These are phyloP conservation scores for Mentha longifolia DNA, from an alignment of 257 asterid species.

Conservation along the genomic window DNA sequence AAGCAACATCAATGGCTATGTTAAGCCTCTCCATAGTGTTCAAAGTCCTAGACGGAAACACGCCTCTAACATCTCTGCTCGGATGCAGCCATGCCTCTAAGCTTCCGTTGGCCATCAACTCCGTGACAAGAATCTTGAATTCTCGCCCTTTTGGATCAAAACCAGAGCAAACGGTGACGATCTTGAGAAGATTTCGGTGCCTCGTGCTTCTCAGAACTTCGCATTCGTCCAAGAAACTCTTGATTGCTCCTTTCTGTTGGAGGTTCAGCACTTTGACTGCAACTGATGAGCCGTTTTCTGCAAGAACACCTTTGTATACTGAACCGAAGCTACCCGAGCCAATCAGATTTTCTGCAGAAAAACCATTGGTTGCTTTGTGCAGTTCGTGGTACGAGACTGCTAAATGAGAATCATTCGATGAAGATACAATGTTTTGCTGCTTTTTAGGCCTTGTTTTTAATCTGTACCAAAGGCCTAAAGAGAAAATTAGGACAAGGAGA, in stretches of 20 bases:
- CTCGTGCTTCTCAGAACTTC: neutral
- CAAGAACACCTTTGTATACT: neutral
- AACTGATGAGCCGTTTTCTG: conserved; percentile 16
- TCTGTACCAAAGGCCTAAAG: neutral
- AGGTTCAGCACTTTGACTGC: conserved; percentile 47
- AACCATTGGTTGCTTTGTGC: conserved; percentile 43
- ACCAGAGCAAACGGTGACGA: conserved; percentile 41
- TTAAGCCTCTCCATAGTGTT: neutral
- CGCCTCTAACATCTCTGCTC: neutral
- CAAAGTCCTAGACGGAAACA: neutral
- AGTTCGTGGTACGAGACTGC: conserved; percentile 7
- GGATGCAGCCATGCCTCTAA: conserved; percentile 26
- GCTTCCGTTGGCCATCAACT: too few species aligned
- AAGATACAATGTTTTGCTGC: neutral
- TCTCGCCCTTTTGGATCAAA: conserved; percentile 42
- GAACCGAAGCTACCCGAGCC: conserved; percentile 50
- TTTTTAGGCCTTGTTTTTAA: neutral
- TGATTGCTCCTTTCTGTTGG: conserved; percentile 18
- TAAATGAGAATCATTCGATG: neutral
- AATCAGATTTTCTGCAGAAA: conserved; percentile 38
- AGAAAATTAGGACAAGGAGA: conserved; percentile 1
- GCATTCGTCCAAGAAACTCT: conserved; percentile 31
- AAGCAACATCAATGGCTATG: conserved; percentile 48
- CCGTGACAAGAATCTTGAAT: conserved; percentile 38
- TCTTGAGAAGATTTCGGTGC: conserved; percentile 31